phyloP scores from a whole-genome alignment of 306 rosid species.

The Cucurbita maxima region DNA sequence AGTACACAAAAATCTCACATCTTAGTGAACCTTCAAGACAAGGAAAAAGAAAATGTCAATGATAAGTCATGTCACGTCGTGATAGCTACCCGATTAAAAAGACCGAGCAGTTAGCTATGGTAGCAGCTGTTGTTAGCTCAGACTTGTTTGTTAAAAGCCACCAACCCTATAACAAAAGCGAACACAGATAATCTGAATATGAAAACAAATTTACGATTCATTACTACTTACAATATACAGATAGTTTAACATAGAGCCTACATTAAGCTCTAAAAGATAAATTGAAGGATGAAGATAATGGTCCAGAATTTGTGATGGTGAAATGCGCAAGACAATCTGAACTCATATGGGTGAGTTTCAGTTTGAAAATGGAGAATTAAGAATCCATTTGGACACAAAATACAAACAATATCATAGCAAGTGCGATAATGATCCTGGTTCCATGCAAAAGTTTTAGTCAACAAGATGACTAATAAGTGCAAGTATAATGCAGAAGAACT shows the following conservation, averaged over 20 bases:
- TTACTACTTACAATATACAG: not conserved
- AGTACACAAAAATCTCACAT: not conserved
- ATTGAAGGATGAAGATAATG: not conserved
- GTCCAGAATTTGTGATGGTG: not conserved
- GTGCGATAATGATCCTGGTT: not conserved
- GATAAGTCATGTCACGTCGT: not conserved
- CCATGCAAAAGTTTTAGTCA: not conserved
- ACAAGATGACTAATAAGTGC: not conserved
- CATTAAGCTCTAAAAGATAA: not conserved
- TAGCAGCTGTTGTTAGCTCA: constrained; percentile 43
- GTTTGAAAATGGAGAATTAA: not conserved
- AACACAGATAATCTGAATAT: constrained; percentile 5
- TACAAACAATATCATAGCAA: not conserved
- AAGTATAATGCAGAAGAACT: not conserved
- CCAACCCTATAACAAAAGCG: constrained; percentile 59
- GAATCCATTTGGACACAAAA: not conserved
- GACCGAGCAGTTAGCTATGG: constrained; percentile 57
- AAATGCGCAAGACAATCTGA: not conserved
- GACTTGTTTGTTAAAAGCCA: constrained; percentile 72
- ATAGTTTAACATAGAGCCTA: not conserved
- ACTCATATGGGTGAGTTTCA: not conserved
- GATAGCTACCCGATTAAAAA: constrained; percentile 67
- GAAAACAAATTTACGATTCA: not conserved
- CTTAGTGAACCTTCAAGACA: not conserved
- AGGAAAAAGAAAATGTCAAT: not conserved